Conservation (phyloP, 179 eudicot genomes). For the Carnegiea gigantea region DNA sequence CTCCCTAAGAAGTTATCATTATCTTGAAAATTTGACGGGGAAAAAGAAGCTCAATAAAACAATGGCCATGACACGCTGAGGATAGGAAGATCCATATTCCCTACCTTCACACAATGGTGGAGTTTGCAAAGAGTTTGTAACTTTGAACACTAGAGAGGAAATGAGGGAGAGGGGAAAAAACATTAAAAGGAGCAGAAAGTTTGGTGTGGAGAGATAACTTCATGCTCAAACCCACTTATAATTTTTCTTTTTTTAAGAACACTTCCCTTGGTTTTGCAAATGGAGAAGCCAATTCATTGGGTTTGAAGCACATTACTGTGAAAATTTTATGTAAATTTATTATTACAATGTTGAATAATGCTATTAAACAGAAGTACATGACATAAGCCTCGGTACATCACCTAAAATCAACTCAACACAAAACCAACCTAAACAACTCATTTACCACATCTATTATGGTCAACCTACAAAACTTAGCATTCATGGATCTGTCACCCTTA, state of each 20-base stretch:
- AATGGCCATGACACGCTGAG: too few relatives aligned
- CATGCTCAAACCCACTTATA: slow-evolving; percentile 27
- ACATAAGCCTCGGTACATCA: too few relatives aligned
- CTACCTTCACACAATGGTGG: background rate
- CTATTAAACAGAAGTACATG: too few relatives aligned
- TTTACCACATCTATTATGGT: too few relatives aligned
- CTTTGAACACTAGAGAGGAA: slow-evolving; percentile 16
- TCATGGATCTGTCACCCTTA: too few relatives aligned
- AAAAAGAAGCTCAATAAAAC: slow-evolving; percentile 61
- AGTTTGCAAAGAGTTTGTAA: background rate
- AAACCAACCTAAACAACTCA: too few relatives aligned
- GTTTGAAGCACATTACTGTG: slow-evolving; percentile 23
- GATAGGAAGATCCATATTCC: too few relatives aligned
- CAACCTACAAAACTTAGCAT: too few relatives aligned
- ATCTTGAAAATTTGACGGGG: slow-evolving; percentile 52
- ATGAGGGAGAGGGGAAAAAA: slow-evolving; percentile 23
- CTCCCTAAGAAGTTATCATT: slow-evolving; percentile 50
- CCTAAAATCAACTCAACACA: too few relatives aligned
- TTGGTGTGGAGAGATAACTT: slow-evolving; percentile 16
- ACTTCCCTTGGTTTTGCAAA: slow-evolving; percentile 27
- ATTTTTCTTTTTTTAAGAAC: slow-evolving; percentile 10
- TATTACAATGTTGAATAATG: too few relatives aligned
- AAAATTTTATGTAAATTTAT: background rate
- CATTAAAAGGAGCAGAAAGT: slow-evolving; percentile 17
- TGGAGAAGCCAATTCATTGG: slow-evolving; percentile 31